These are phyloP conservation scores for Podospora comata DNA, from an alignment of 495 filamentous ascomycete genomes.

Conservation along the genomic window DNA sequence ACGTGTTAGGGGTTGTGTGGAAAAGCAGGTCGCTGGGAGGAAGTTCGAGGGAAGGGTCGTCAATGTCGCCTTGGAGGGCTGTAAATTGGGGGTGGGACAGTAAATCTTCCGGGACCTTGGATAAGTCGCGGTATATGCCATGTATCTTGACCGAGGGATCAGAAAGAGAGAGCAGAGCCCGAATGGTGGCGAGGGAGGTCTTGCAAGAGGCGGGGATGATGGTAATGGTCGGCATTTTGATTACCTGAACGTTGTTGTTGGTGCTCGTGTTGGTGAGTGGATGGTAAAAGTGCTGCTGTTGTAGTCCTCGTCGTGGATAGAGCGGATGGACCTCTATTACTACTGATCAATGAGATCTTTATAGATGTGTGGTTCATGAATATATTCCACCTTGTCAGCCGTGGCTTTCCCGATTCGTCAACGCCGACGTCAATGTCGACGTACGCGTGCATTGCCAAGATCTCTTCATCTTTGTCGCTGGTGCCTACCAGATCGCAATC, in stretches of 20 bases:
- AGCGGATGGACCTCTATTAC: no score
- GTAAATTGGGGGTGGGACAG: constrained; percentile 21
- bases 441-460: no score
- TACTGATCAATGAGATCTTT: no score
- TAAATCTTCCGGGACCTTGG: constrained; percentile 25
- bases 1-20: constrained; percentile 24
- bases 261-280: neutral
- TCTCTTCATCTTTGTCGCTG: no score
- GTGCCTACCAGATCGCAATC: no score
- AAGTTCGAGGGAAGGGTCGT: constrained; percentile 21
- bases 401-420: no score
- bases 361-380: no score
- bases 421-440: no score
- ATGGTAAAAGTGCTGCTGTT: neutral
- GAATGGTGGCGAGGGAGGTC: constrained; percentile 28
- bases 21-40: constrained; percentile 21
- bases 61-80: constrained; percentile 26
- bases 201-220: constrained; percentile 25
- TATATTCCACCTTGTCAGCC: no score
- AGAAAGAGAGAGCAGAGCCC: constrained; percentile 22
- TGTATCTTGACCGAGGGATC: constrained; percentile 12
- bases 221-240: constrained; percentile 23
- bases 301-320: neutral
- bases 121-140: constrained; percentile 26
- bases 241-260: neutral